Evolutionary conservation across 768 basidiomycete genomes (phyloP).

Genomic region (Pleurotus cornucopiae): DNA sequence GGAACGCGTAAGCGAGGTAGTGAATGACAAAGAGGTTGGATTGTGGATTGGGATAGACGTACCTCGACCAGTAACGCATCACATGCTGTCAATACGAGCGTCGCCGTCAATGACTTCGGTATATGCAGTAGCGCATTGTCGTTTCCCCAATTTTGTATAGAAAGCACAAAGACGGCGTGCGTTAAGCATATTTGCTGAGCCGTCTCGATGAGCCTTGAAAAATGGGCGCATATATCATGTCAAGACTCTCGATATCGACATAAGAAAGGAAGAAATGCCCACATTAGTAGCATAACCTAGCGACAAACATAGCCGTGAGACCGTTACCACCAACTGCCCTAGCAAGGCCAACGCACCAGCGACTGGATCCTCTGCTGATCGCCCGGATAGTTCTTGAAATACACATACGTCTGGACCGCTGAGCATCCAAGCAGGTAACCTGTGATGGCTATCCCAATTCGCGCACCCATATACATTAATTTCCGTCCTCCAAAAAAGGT

Average conservation of each 20-base stretch:
- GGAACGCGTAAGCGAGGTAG: background rate
- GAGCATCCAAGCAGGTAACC: constrained; percentile 4
- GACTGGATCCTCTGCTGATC: background rate
- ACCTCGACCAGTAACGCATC: constrained; percentile 3
- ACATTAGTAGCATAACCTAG: constrained; percentile 1
- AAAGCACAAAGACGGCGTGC: background rate
- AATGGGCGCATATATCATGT: background rate
- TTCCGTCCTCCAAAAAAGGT: too few relatives aligned
- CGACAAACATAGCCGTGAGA: background rate
- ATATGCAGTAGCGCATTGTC: background rate
- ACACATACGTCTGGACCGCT: constrained; percentile 2
- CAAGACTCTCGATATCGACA: background rate
- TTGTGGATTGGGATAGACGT: background rate
- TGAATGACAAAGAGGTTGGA: too few relatives aligned
- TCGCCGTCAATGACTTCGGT: background rate
- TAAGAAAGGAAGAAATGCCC: background rate
- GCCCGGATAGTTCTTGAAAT: background rate
- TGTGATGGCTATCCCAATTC: background rate
- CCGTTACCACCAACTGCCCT: background rate
- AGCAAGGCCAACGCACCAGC: background rate
- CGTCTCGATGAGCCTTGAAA: constrained; percentile 1
- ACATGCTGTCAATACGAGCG: background rate
- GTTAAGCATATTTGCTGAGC: background rate
- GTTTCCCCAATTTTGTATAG: constrained; percentile 1
- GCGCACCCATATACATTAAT: too few relatives aligned